Base-by-base conservation (phyloP, 208 protist genomes). In the Porcisia hertigi region DNA sequence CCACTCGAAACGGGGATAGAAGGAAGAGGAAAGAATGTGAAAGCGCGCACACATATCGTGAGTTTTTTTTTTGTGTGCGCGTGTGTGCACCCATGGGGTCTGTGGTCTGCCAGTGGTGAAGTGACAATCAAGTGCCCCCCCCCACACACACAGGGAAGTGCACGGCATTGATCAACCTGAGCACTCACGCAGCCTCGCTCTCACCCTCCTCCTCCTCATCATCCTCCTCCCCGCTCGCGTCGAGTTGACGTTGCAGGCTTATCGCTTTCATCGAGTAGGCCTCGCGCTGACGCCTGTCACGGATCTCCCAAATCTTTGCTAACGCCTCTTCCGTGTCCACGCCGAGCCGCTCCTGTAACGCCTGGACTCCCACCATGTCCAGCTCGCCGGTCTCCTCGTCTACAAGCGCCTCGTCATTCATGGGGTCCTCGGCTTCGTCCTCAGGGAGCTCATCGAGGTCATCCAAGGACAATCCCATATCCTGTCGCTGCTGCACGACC, bases 391-490 rank as follows among this genome's bases (percentile, higher is more conserved):
- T 88, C 25, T 93, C 92, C 25, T 92, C 86, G 47, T 88, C 77
- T n/a, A 88, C 47, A 20, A 94, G 77, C n/a, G 69, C 86, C 76
- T 96, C 92, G 18, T 95, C 88, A 58, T 96, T 89, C 23, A 85
- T 54, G 3, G 82, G 79, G 59, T 96, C 92, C 49, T 84, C 82
- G 23, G 88, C 90, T 45, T 95, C 90, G 30, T 93, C 92, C 73
- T 94, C 92, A 1, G 90, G 90, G 69, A 92, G 41, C 75, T 96
- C 92, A 57, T 84, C 80, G 59, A 18, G 41, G 9, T 74, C 70
- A 30, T 90, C 79, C 23, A 87, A 57, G 9, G 91, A 85, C 49
- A 86, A 79, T 39, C 83, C 82, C 62, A 80, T 69, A 47, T 86
- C 82, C 49, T 85, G 88, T 34, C 88, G 82, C 62, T 81, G 60